Evolutionary conservation across 2,329 filamentous ascomycete genomes (phyloP).

Genomic region (Pseudogymnoascus sp.): DNA sequence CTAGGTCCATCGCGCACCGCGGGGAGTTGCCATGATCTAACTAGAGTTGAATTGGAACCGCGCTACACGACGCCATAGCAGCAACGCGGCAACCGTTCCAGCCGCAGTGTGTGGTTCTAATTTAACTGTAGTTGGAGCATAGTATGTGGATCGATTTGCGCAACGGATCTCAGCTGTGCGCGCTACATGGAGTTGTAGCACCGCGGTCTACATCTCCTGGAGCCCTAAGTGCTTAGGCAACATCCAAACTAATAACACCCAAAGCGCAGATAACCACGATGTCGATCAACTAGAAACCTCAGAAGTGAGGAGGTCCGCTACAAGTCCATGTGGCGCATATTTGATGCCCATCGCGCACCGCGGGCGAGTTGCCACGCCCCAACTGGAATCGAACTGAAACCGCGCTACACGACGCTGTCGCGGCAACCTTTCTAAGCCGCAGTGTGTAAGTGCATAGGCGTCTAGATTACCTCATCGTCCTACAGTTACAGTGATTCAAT

Average conservation of each 20-base stretch:
- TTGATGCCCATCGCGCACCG: not conserved
- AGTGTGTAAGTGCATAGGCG: not conserved
- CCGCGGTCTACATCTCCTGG: not conserved
- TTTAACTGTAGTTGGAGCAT: not conserved
- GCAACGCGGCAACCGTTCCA: not conserved
- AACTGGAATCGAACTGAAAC: not conserved
- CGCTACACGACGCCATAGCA: not conserved
- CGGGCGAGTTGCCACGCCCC: not conserved
- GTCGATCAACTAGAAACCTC: not conserved
- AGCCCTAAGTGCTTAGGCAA: not conserved
- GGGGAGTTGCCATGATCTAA: not conserved
- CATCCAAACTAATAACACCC: not conserved
- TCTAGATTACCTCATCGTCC: not conserved
- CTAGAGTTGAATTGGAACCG: not conserved
- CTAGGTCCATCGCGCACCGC: not conserved
- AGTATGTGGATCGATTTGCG: not conserved
- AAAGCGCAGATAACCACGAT: not conserved
- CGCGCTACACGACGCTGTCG: not conserved
- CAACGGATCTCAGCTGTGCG: not conserved
- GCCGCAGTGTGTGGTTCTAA: not conserved
- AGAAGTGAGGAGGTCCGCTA: not conserved
- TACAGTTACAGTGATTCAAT: not conserved
- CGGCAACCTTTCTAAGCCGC: not conserved
- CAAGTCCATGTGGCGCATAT: not conserved
- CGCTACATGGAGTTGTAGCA: not conserved